phyloP scores from a whole-genome alignment of 495 filamentous ascomycete genomes.

The Trichocladium uniseriatum region DNA sequence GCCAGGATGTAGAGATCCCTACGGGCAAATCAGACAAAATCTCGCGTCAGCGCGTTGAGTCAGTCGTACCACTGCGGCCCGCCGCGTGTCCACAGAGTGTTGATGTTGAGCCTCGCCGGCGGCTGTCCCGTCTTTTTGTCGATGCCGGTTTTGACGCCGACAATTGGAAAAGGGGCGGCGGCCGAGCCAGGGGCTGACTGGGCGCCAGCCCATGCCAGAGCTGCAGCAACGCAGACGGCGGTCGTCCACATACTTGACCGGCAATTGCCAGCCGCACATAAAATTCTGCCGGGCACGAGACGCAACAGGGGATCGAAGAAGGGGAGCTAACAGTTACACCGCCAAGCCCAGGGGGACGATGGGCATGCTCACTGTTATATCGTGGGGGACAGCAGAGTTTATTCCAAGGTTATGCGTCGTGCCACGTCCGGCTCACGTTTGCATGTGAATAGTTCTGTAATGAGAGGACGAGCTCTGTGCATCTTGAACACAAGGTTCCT shows the following conservation, averaged over 20 bases:
- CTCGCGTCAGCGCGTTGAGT: no score
- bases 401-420: no score
- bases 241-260: constrained; percentile 12
- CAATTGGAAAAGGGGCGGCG: constrained; percentile 22
- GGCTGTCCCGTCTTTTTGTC: constrained; percentile 25
- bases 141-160: constrained; percentile 31
- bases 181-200: background rate
- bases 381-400: no score
- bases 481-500: no score
- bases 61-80: constrained; percentile 33
- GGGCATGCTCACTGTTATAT: no score
- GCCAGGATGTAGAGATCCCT: constrained; percentile 41
- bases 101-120: constrained; percentile 33
- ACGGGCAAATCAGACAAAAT: constrained; percentile 9
- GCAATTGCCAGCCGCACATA: constrained; percentile 3
- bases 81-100: constrained; percentile 21
- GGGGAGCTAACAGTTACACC: no score
- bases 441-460: no score
- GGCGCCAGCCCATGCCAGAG: constrained; percentile 7
- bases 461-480: no score
- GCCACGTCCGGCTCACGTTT: no score
- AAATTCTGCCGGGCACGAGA: no score
- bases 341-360: no score
- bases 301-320: no score
- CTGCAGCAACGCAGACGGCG: constrained; percentile 2